A percentile compares a stretch with the other conserved stretches of the same genome.
These are phyloP conservation scores for Diplocarpon rosae DNA, from an alignment of 2,329 filamentous ascomycete species.

Conservation along the genomic window DNA sequence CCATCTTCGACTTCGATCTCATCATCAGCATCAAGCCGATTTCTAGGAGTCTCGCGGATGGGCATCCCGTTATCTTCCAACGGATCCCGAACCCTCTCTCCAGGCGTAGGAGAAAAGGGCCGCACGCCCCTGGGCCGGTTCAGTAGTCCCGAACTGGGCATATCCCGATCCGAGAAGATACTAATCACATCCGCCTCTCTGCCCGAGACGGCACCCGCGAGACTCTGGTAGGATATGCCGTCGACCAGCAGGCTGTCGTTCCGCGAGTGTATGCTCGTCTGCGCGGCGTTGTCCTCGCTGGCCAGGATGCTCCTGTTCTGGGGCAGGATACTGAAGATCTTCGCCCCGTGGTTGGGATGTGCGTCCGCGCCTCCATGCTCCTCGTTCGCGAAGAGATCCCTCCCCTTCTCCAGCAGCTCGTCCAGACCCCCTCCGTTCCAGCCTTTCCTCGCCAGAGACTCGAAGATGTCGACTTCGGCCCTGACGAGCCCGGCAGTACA, in stretches of 20 bases:
- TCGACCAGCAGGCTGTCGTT: conserved; percentile 45
- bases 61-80: conserved; percentile 9
- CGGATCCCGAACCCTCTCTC: conserved; percentile 16
- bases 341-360: conserved; percentile 32
- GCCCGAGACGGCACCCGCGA: conserved; percentile 36
- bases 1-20: neutral
- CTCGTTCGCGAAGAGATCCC: conserved; percentile 46
- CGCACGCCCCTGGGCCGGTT: conserved; percentile 43
- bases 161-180: conserved; percentile 38
- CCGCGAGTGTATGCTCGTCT: conserved; percentile 30
- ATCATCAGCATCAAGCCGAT: neutral
- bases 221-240: conserved; percentile 44
- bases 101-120: conserved; percentile 44
- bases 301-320: conserved; percentile 49
- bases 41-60: neutral
- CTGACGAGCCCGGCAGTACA: conserved; percentile 54
- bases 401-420: conserved; percentile 52
- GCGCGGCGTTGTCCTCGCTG: conserved; percentile 28
- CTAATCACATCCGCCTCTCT: conserved; percentile 34
- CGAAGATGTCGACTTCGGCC: conserved; percentile 60
- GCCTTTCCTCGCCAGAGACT: conserved; percentile 54
- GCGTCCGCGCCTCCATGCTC: conserved; percentile 22
- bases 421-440: conserved; percentile 58
- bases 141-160: conserved; percentile 26
- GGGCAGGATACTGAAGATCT: conserved; percentile 54